Evolutionary conservation across 139 green algal genomes (phyloP).

Genomic region (Coccomyxa sp.): DNA sequence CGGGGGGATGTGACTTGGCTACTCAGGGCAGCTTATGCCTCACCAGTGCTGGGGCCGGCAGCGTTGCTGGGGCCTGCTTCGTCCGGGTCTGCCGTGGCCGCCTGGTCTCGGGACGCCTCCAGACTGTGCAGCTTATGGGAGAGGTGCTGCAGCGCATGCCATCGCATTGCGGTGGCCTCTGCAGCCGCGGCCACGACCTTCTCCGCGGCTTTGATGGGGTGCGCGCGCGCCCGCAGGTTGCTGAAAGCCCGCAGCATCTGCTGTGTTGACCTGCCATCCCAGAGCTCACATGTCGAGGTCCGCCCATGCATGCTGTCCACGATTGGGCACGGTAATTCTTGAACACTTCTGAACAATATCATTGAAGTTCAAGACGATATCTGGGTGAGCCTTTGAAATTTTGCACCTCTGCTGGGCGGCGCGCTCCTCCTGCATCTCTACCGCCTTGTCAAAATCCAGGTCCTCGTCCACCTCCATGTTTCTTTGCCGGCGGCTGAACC

Average conservation of each 20-base stretch:
- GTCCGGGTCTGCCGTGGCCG: not conserved
- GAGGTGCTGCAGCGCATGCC: conserved; percentile 14
- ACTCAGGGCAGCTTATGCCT: too few species aligned
- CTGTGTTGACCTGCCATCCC: not conserved
- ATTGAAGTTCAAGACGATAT: not conserved
- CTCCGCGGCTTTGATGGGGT: not conserved
- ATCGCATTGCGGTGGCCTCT: not conserved
- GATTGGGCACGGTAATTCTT: not conserved
- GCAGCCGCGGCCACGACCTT: not conserved
- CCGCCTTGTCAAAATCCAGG: conserved; percentile 1
- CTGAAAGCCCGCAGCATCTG: conserved; percentile 8
- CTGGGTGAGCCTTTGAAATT: not conserved
- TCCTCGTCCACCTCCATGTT: conserved; percentile 11
- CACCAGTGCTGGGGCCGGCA: not conserved
- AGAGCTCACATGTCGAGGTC: too few species aligned
- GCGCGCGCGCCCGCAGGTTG: not conserved
- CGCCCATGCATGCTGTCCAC: too few species aligned
- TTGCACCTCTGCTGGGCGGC: conserved; percentile 10
- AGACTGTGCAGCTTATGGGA: conserved; percentile 1
- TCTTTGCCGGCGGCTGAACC: conserved; percentile 9
- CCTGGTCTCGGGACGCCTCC: not conserved
- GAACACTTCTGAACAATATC: not conserved
- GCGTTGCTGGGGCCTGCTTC: not conserved
- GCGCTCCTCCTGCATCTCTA: not conserved
- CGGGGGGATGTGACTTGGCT: too few species aligned